phyloP scores from a whole-genome alignment of 2,329 filamentous ascomycete genomes.

The Emmonsiellopsis sp. region DNA sequence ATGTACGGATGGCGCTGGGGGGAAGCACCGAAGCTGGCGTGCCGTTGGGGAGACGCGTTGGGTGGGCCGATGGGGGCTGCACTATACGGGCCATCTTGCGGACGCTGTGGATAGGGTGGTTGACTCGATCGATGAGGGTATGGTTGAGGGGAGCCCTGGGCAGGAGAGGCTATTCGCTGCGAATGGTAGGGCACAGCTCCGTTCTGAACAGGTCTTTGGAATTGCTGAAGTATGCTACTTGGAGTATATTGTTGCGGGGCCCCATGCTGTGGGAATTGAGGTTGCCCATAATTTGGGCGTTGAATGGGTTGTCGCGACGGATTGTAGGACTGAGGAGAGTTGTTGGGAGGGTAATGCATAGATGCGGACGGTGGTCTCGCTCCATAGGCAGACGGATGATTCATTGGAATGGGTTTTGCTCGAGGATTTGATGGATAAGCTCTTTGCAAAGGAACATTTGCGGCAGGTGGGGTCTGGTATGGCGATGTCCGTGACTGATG shows the following conservation, averaged over 20 bases:
- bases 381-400: slow-evolving; percentile 22
- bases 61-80: slow-evolving; percentile 16
- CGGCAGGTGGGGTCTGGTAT: slow-evolving; percentile 21
- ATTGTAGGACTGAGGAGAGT: slow-evolving; percentile 19
- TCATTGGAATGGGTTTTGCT: slow-evolving; percentile 17
- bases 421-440: slow-evolving; percentile 22
- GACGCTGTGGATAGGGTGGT: slow-evolving; percentile 12
- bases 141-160: slow-evolving; percentile 26
- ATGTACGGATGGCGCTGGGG: slow-evolving; percentile 28
- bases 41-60: slow-evolving; percentile 27
- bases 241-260: slow-evolving; percentile 24
- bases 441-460: slow-evolving; percentile 19
- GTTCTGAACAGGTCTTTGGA: slow-evolving; percentile 32
- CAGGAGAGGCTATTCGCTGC: slow-evolving; percentile 21
- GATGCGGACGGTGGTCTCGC: slow-evolving; percentile 24
- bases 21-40: slow-evolving; percentile 22
- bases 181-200: slow-evolving; percentile 25
- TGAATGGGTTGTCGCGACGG: slow-evolving; percentile 25
- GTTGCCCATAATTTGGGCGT: slow-evolving; percentile 25
- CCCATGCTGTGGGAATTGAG: slow-evolving; percentile 25
- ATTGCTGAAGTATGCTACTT: slow-evolving; percentile 28
- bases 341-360: slow-evolving; percentile 24
- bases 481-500: slow-evolving; percentile 18
- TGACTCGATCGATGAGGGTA: slow-evolving; percentile 29
- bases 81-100: slow-evolving; percentile 20